Conservation (phyloP, 805 yeast species). For the Candida sanyiensis region DNA sequence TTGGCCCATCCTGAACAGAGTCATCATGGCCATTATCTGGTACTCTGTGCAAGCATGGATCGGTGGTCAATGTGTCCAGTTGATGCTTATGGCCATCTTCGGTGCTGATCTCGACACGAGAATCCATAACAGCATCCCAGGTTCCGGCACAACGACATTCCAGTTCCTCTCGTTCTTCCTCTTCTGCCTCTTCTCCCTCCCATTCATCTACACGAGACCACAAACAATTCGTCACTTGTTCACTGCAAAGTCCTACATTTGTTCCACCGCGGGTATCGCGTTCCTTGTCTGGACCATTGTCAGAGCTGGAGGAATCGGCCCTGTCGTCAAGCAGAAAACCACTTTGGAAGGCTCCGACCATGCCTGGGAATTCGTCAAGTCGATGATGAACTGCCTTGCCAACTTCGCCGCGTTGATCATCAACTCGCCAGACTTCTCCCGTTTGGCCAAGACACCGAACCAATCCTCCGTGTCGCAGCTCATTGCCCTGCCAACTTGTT, state of each 20-base stretch:
- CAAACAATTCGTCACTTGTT: slow-evolving; percentile 79
- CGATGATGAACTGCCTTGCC: slow-evolving; percentile 75
- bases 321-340: slow-evolving; percentile 53
- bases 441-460: slow-evolving; percentile 60
- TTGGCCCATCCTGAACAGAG: slow-evolving; percentile 87
- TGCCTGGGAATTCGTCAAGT: slow-evolving; percentile 78
- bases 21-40: slow-evolving; percentile 85
- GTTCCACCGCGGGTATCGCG: slow-evolving; percentile 79
- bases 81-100: slow-evolving; percentile 74
- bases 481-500: slow-evolving; percentile 67
- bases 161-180: slow-evolving; percentile 71
- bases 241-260: slow-evolving; percentile 71
- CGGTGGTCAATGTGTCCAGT: slow-evolving; percentile 75
- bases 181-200: slow-evolving; percentile 76
- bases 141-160: slow-evolving; percentile 62
- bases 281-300: slow-evolving; percentile 80
- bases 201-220: slow-evolving; percentile 77
- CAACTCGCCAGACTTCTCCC: slow-evolving; percentile 85
- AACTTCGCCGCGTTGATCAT: slow-evolving; percentile 86
- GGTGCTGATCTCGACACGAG: slow-evolving; percentile 56
- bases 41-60: slow-evolving; percentile 81
- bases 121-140: slow-evolving; percentile 56
- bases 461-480: slow-evolving; percentile 53
- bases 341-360: slow-evolving; percentile 52
- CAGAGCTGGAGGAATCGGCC: slow-evolving; percentile 76